phyloP scores from a whole-genome alignment of 768 basidiomycete genomes.

The Tulasnella sp. region DNA sequence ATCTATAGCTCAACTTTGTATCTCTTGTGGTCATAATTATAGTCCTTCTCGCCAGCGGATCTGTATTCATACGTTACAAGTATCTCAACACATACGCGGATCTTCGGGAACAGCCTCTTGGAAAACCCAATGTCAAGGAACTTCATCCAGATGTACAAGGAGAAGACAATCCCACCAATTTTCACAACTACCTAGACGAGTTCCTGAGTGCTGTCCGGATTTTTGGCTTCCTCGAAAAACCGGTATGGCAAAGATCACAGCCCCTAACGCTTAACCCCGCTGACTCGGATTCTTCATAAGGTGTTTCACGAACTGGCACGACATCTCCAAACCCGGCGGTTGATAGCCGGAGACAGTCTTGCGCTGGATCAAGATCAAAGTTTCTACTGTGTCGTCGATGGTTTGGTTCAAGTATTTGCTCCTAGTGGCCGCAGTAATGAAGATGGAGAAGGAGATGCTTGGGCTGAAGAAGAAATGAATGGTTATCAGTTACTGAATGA shows the following conservation, averaged over 20 bases:
- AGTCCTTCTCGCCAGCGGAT: constrained; percentile 49
- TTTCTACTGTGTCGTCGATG: constrained; percentile 97
- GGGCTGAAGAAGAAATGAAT: constrained; percentile 82
- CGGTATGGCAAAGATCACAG: constrained; percentile 39
- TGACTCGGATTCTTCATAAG: constrained; percentile 27
- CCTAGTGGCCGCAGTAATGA: constrained; percentile 47
- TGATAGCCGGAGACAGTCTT: constrained; percentile 91
- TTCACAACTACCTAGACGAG: constrained; percentile 95
- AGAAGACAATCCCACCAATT: constrained; percentile 49
- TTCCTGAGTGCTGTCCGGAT: constrained; percentile 93
- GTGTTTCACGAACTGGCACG: constrained; percentile 95
- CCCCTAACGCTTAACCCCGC: neutral
- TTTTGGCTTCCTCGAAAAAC: constrained; percentile 96
- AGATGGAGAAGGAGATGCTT: constrained; percentile 34
- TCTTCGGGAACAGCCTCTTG: constrained; percentile 66
- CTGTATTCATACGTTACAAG: constrained; percentile 64
- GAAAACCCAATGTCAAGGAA: constrained; percentile 72
- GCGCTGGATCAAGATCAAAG: constrained; percentile 84
- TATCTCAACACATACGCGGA: constrained; percentile 36
- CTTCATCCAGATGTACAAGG: constrained; percentile 81
- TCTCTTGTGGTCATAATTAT: constrained; percentile 69
- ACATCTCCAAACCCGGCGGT: constrained; percentile 86
- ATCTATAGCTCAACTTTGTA: constrained; percentile 75
- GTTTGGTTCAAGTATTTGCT: constrained; percentile 89
- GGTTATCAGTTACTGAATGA: constrained; percentile 95